Evolutionary conservation across 768 basidiomycete genomes (phyloP).

Genomic region (Termitomyces sp.): DNA sequence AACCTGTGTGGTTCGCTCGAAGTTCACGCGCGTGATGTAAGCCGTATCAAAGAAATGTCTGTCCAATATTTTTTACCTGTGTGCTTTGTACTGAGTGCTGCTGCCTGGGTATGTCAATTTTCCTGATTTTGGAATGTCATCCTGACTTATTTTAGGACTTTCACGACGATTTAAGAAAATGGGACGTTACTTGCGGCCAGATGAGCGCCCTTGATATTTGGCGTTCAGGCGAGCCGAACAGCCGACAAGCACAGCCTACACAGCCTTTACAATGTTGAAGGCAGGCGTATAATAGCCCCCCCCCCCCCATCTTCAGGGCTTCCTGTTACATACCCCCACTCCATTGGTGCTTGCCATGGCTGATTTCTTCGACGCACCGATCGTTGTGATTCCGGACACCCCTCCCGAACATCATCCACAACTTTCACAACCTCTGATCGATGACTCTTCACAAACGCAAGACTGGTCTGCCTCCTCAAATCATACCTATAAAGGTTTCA

Average conservation of each 20-base stretch:
- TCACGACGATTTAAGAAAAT: neutral
- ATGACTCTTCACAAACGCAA: neutral
- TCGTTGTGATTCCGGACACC: slow-evolving; percentile 9
- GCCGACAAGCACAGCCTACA: slow-evolving; percentile 3
- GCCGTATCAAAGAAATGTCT: neutral
- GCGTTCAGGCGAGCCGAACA: neutral
- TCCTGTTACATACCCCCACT: neutral
- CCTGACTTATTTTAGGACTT: neutral
- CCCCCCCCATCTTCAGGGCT: neutral
- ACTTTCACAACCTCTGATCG: neutral
- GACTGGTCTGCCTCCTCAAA: neutral
- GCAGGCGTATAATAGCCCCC: neutral
- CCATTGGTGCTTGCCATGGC: neutral
- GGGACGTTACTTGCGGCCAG: neutral
- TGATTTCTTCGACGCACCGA: neutral
- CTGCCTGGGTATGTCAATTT: neutral
- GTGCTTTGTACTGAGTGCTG: neutral
- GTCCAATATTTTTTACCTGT: too few species aligned
- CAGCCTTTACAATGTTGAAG: neutral
- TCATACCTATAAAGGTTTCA: slow-evolving; percentile 4
- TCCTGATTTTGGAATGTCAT: neutral
- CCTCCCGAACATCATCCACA: neutral
- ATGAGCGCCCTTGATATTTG: neutral
- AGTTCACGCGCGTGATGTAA: neutral
- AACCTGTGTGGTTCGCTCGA: neutral